These are phyloP conservation scores for Nemania sp. DNA, from an alignment of 2,329 filamentous ascomycete species.

Conservation along the genomic window DNA sequence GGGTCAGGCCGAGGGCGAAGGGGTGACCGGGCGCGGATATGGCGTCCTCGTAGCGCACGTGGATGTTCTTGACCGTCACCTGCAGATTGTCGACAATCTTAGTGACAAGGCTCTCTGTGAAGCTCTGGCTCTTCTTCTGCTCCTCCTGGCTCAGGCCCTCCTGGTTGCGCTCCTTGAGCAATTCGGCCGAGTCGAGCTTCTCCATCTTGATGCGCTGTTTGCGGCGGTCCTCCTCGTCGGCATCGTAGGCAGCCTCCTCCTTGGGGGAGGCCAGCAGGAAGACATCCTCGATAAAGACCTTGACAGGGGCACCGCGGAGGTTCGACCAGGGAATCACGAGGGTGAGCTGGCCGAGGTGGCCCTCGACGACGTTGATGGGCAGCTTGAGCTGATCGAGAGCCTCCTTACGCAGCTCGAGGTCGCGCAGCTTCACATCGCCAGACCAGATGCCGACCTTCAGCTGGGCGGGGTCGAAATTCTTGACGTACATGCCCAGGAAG, in stretches of 20 bases:
- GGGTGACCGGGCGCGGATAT: conserved; percentile 94
- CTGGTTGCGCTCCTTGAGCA: conserved; percentile 88
- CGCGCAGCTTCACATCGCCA: conserved; percentile 91
- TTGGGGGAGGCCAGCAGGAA: conserved; percentile 93
- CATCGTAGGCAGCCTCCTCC: conserved; percentile 90
- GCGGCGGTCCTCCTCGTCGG: conserved; percentile 86
- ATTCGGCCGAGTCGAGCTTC: conserved; percentile 93
- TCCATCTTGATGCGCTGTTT: conserved; percentile 97
- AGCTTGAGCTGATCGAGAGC: conserved; percentile 96
- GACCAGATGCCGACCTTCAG: conserved; percentile 99
- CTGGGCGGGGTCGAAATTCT: conserved; percentile 98
- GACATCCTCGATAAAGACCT: conserved; percentile 94
- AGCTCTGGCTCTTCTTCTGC: conserved; percentile 96
- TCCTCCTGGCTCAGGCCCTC: conserved; percentile 94
- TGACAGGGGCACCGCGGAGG: conserved; percentile 88
- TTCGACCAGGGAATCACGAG: conserved; percentile 98
- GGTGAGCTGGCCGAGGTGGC: conserved; percentile 89
- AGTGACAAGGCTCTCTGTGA: conserved; percentile 90
- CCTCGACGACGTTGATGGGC: conserved; percentile 94
- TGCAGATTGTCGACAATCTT: conserved; percentile 99
- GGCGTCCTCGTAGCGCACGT: conserved; percentile 96
- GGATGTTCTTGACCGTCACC: conserved; percentile 97
- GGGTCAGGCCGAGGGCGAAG: conserved; percentile 87
- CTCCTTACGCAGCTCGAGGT: conserved; percentile 90
- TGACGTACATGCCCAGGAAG: conserved; percentile 99